Evolutionary conservation across 345 rosid species (phyloP).

Genomic region (Durio zibethinus): DNA sequence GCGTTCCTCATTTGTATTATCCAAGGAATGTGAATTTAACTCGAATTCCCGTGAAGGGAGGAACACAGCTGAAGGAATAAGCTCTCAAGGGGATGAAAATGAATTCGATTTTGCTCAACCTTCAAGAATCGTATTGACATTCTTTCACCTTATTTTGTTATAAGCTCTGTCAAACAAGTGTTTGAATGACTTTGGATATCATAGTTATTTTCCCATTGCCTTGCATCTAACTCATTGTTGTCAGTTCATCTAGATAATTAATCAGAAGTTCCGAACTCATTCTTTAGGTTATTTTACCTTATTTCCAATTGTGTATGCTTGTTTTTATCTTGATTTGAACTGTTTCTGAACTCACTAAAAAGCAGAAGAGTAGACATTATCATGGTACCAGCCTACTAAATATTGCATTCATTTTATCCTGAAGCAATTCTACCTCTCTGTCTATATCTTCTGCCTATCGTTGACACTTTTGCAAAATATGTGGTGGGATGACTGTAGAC

Average conservation of each 20-base stretch:
- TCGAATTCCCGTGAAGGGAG: conserved; percentile 15
- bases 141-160: conserved; percentile 3
- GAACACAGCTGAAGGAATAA: conserved; percentile 12
- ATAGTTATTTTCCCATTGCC: background rate
- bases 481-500: conserved; percentile 42
- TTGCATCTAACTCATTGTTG: background rate
- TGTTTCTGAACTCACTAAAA: background rate
- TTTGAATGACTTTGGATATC: background rate
- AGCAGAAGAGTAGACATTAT: background rate
- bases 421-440: background rate
- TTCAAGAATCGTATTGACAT: conserved; percentile 30
- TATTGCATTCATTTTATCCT: background rate
- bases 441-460: background rate
- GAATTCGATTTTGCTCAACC: conserved; percentile 17
- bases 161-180: background rate
- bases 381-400: background rate
- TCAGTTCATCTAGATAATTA: background rate
- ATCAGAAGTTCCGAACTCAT: background rate
- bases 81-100: conserved; percentile 21
- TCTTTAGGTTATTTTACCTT: background rate
- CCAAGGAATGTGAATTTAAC: conserved; percentile 22
- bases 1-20: background rate
- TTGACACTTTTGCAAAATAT: background rate
- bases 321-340: background rate
- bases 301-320: background rate